Conservation (phyloP, 441 rosid species). For the Adansonia gregorii region DNA sequence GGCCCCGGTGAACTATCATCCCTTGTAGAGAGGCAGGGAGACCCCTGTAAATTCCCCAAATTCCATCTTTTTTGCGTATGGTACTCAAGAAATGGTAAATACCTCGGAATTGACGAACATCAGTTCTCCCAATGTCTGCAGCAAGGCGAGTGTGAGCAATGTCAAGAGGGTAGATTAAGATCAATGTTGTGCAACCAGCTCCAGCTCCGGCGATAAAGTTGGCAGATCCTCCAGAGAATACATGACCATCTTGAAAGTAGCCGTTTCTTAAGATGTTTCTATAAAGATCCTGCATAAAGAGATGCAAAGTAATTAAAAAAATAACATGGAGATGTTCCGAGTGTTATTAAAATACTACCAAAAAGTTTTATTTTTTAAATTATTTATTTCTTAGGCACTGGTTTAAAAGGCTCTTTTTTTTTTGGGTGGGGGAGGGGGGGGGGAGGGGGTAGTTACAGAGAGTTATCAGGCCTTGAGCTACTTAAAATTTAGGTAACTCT, state of each 20-base stretch:
- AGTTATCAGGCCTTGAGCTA: neutral
- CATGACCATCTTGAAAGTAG: conserved; percentile 46
- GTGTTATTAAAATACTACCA: neutral
- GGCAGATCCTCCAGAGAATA: conserved; percentile 69
- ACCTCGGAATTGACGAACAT: conserved; percentile 78
- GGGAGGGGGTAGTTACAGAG: neutral
- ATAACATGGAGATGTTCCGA: neutral
- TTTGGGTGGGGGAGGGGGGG: too few relatives aligned
- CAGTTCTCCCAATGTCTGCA: conserved; percentile 77
- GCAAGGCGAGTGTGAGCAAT: conserved; percentile 91
- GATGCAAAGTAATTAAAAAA: conserved; percentile 20
- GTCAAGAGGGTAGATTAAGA: conserved; percentile 86
- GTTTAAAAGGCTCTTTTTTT: neutral
- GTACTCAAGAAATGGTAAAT: conserved; percentile 80
- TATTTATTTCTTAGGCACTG: neutral
- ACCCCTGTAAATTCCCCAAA: conserved; percentile 82
- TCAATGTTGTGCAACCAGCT: conserved; percentile 83
- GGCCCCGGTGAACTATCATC: conserved; percentile 80
- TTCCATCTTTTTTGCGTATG: conserved; percentile 68
- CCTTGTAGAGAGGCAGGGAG: conserved; percentile 91
- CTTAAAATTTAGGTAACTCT: neutral
- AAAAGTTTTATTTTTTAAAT: neutral
- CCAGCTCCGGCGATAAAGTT: conserved; percentile 91
- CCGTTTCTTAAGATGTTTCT: conserved; percentile 66
- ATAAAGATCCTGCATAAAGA: conserved; percentile 67